Base-by-base conservation (phyloP, 306 rosid species). In the Cicer yamashitae region DNA sequence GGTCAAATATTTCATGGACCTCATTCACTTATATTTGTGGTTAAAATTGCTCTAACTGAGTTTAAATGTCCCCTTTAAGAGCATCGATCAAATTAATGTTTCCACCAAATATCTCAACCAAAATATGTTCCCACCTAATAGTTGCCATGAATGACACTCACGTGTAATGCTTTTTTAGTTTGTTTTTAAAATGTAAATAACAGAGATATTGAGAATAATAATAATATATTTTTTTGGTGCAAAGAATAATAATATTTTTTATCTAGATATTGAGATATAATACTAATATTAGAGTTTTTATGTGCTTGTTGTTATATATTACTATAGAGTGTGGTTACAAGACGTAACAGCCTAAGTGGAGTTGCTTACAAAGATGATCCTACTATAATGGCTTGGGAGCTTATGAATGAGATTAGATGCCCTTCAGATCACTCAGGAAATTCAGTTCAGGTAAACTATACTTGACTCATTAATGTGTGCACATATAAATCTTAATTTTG, bases 331-430 rank as follows among this genome's bases (percentile, higher is more conserved):
- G 84, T 92, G 11, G 88, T 94, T 13, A 92, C 96, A 40, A 89
- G 99, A 74, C 89, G 47, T 22, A 94, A 92, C 79, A 90, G 83
- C 56, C 2, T 94, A 14, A 92, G 71, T 10, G 98, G 99, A 67
- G 86, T 89, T 58, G 84, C 82, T 65, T 94, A 94, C 86, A 94
- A 88, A 68, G 98, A 92, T 48, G 98, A 94, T 15, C 88, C 96
- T 44, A 84, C 98, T 8, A 90, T 94, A 71, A 90, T 94, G 97
- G 96, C 99, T 13, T 92, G 99, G 99, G 99, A 92, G 83, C 98
- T 92, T 38, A 94, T 94, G 88, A 94, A 94, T 68, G 99, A 94
- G 85, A 77, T 90, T 17, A 78, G 96, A 77, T 92, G 99, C 67
- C 44, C 76, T 38, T 88, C 99, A 5, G 98, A 94, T 82, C 86